phyloP scores from a whole-genome alignment of 2,329 filamentous ascomycete genomes.

The Colletotrichum sp. region DNA sequence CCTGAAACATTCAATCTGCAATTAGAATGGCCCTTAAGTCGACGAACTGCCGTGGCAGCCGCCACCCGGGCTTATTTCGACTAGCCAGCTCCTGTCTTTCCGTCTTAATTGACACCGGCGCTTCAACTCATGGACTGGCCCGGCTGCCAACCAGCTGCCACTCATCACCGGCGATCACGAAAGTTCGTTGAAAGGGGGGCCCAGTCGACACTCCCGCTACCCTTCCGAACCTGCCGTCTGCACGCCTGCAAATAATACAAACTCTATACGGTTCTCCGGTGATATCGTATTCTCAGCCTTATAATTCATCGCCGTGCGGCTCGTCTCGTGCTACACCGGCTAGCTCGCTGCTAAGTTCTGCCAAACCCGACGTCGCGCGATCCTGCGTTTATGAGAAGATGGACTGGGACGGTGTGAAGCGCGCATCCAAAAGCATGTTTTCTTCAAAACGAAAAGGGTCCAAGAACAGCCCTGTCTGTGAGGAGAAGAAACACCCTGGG shows the following conservation, averaged over 20 bases:
- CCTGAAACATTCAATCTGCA: slow-evolving; percentile 19
- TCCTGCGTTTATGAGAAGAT: slow-evolving; percentile 25
- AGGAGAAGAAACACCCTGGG: slow-evolving; percentile 13
- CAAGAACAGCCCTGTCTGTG: slow-evolving; percentile 12
- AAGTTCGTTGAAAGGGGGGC: not conserved
- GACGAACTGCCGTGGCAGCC: slow-evolving; percentile 7
- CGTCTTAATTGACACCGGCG: slow-evolving; percentile 7
- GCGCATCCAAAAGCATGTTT: slow-evolving; percentile 33
- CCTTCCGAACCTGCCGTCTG: not conserved
- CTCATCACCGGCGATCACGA: not conserved
- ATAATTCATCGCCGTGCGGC: not conserved
- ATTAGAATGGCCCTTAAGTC: slow-evolving; percentile 12
- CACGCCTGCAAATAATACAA: not conserved
- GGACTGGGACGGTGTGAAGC: slow-evolving; percentile 42
- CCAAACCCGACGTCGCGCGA: not conserved
- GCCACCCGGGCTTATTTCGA: slow-evolving; percentile 4
- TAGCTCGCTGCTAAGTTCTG: not conserved
- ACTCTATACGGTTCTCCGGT: not conserved
- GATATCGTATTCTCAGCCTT: not conserved
- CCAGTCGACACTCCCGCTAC: not conserved
- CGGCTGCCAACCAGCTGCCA: slow-evolving; percentile 7
- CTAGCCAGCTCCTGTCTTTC: slow-evolving; percentile 3
- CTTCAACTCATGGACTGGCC: slow-evolving; percentile 11
- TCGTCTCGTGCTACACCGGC: not conserved
- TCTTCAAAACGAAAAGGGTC: slow-evolving; percentile 30